phyloP scores from a whole-genome alignment of 2,329 filamentous ascomycete genomes.

The Neopestalotiopsis sp. region DNA sequence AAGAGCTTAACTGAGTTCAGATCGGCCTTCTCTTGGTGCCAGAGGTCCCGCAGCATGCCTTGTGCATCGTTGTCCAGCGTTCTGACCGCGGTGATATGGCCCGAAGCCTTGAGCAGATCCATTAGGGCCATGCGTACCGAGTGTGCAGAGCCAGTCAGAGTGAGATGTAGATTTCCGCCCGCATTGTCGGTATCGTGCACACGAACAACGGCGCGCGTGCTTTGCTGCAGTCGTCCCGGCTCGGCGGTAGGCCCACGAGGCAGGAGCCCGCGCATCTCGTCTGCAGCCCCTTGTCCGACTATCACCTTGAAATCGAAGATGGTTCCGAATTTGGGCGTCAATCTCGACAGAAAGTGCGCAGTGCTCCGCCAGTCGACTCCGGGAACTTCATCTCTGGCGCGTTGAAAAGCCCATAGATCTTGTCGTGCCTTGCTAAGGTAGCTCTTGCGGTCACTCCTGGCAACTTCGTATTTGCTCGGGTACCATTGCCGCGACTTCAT shows the following conservation, averaged over 20 bases:
- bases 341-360: constrained; percentile 30
- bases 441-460: constrained; percentile 29
- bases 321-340: constrained; percentile 31
- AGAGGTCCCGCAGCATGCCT: constrained; percentile 24
- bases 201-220: constrained; percentile 31
- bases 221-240: constrained; percentile 30
- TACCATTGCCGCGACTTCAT: constrained; percentile 23
- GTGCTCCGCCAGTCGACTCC: constrained; percentile 27
- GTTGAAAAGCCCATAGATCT: constrained; percentile 23
- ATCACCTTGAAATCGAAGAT: constrained; percentile 33
- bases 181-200: constrained; percentile 25
- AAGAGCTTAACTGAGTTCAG: constrained; percentile 23
- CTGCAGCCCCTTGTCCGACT: constrained; percentile 31
- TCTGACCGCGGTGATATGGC: constrained; percentile 32
- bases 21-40: constrained; percentile 19
- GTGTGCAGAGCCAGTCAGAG: constrained; percentile 32
- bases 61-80: constrained; percentile 27
- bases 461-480: constrained; percentile 22
- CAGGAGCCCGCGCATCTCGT: constrained; percentile 28
- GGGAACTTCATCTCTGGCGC: constrained; percentile 20
- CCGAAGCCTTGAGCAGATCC: constrained; percentile 32
- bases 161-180: constrained; percentile 28
- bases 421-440: constrained; percentile 27
- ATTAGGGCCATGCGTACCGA: constrained; percentile 31
- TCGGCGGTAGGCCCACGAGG: constrained; percentile 29